Percentiles rank a stretch among this genome's conserved stretches.
These are phyloP conservation scores for Citrus sinensis DNA, from an alignment of 345 rosid genomes.

Conservation along the genomic window DVS_A1.0 CM039161.1:24064001-24064500, in stretches of 20 bases:
- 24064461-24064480: conserved; percentile 58
- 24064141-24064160: background rate
- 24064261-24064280: conserved; percentile 71
- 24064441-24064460: conserved; percentile 45
- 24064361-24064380: conserved; percentile 87
- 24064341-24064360: conserved; percentile 40
- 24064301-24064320: conserved; percentile 27
- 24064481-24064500: conserved; percentile 88
- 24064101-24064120: background rate
- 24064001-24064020: conserved; percentile 1
- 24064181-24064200: background rate
- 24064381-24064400: conserved; percentile 33
- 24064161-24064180: too few relatives aligned
- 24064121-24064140: background rate
- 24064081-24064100: too few relatives aligned
- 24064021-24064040: background rate
- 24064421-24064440: conserved; percentile 23
- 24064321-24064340: too few relatives aligned
- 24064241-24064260: conserved; percentile 85
- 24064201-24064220: conserved; percentile 73
- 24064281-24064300: conserved; percentile 63
- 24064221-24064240: conserved; percentile 81
- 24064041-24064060: background rate
- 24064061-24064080: background rate
- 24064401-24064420: conserved; percentile 35